phyloP scores from a whole-genome alignment of 129 eudicot species.

The Glebionis coronaria region DNA sequence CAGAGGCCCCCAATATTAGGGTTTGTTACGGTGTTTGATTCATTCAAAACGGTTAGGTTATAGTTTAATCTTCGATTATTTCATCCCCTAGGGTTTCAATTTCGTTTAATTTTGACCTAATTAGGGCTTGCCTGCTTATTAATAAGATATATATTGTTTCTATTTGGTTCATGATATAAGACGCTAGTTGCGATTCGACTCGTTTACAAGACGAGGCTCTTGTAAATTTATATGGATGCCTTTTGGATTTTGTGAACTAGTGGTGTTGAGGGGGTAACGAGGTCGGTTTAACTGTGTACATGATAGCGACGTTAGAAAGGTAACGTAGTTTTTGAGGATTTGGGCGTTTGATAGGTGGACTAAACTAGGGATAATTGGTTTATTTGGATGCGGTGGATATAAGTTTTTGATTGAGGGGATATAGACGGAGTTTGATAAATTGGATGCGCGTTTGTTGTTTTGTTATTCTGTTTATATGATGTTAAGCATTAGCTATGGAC shows the following conservation, averaged over 20 bases:
- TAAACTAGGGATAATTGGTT: neutral
- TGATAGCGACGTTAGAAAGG: constrained; percentile 15
- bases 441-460: constrained; percentile 27
- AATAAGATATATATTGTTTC: too few relatives aligned
- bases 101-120: too few relatives aligned
- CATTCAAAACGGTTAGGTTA: neutral
- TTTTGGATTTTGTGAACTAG: neutral
- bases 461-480: constrained; percentile 38
- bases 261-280: neutral
- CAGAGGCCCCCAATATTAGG: constrained; percentile 22
- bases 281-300: neutral
- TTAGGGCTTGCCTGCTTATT: too few relatives aligned
- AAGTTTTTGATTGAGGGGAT: constrained; percentile 17
- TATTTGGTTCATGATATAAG: too few relatives aligned
- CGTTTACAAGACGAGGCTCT: constrained; percentile 36
- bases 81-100: too few relatives aligned
- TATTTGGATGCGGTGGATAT: neutral
- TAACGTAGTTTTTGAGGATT: neutral
- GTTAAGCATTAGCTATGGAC: constrained; percentile 70
- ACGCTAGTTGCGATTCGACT: constrained; percentile 21
- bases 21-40: constrained; percentile 16
- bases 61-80: constrained; percentile 3
- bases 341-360: constrained; percentile 1
- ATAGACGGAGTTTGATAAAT: constrained; percentile 16
- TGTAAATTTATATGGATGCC: constrained; percentile 21